Percentiles rank a stretch among this genome's conserved stretches.
phyloP scores from a whole-genome alignment of 768 basidiomycete species.

The Mrakia frigida region DNA sequence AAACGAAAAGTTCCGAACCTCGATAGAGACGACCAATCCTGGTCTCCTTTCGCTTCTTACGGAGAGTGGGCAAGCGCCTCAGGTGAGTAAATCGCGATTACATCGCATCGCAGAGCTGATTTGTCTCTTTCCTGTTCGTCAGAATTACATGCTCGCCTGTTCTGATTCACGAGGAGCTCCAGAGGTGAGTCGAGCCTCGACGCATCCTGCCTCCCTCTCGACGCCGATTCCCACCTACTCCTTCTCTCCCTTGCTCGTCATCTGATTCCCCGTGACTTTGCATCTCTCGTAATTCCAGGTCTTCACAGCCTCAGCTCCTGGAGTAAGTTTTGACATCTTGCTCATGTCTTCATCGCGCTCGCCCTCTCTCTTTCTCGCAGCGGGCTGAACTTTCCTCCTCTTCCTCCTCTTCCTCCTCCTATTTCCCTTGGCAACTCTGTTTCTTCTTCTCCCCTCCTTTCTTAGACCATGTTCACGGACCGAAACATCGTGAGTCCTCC shows the following conservation, averaged over 20 bases:
- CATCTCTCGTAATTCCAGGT: no score
- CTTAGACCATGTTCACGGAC: conserved; percentile 16
- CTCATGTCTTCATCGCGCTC: neutral
- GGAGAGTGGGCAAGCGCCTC: neutral
- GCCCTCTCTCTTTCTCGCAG: neutral
- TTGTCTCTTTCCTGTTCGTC: neutral
- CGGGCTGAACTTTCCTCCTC: neutral
- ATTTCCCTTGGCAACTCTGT: neutral
- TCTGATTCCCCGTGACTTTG: no score
- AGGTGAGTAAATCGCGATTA: neutral
- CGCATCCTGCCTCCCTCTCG: neutral
- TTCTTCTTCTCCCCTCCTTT: neutral
- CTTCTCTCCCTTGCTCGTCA: neutral
- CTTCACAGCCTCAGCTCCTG: no score
- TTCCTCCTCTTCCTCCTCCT: neutral
- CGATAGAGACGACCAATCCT: neutral
- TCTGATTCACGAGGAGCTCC: neutral
- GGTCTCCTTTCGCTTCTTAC: neutral
- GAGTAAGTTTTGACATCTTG: neutral
- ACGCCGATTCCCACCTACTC: neutral
- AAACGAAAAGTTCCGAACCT: neutral
- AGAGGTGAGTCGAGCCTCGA: conserved; percentile 4
- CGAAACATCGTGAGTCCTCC: conserved; percentile 10
- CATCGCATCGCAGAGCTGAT: neutral
- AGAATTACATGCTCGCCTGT: neutral